phyloP scores from a whole-genome alignment of 768 basidiomycete genomes.

The Mycena metata region DNA sequence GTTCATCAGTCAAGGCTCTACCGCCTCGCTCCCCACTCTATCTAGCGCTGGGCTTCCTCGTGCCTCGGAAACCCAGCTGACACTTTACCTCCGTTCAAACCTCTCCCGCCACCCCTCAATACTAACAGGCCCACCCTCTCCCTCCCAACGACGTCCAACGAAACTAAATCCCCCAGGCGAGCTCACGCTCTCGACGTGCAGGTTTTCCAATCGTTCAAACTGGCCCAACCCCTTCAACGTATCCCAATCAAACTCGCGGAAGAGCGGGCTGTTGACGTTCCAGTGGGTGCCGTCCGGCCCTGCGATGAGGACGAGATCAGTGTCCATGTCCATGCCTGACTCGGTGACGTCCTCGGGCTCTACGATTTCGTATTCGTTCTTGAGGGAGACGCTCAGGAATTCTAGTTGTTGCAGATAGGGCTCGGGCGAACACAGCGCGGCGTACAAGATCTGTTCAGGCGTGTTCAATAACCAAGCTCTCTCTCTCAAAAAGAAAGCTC shows the following conservation, averaged over 20 bases:
- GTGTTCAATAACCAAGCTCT: neutral
- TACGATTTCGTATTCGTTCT: conserved; percentile 4
- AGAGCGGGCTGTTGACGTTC: neutral
- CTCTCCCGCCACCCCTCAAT: conserved; percentile 2
- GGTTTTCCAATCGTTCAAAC: neutral
- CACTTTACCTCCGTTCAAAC: too few relatives aligned
- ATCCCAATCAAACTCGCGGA: conserved; percentile 5
- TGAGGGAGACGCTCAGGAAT: conserved; percentile 10
- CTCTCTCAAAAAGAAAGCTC: neutral
- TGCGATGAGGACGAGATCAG: neutral
- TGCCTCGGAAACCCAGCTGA: too few relatives aligned
- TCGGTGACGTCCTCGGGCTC: neutral
- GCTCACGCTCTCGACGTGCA: conserved; percentile 1
- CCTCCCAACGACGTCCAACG: neutral
- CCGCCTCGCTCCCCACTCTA: too few relatives aligned
- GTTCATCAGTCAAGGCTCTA: too few relatives aligned
- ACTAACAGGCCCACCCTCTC: neutral
- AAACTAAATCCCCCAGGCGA: neutral
- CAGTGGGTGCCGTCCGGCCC: neutral
- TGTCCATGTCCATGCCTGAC: neutral
- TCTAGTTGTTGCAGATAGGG: neutral
- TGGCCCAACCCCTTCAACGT: neutral
- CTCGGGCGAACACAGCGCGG: neutral
- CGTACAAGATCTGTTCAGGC: conserved; percentile 1
- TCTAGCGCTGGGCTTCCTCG: too few relatives aligned